A percentile compares a stretch with the other conserved stretches of the same genome.
Evolutionary conservation across 495 filamentous ascomycete species (phyloP).

Genomic region (Apiosordaria backusii): DNA sequence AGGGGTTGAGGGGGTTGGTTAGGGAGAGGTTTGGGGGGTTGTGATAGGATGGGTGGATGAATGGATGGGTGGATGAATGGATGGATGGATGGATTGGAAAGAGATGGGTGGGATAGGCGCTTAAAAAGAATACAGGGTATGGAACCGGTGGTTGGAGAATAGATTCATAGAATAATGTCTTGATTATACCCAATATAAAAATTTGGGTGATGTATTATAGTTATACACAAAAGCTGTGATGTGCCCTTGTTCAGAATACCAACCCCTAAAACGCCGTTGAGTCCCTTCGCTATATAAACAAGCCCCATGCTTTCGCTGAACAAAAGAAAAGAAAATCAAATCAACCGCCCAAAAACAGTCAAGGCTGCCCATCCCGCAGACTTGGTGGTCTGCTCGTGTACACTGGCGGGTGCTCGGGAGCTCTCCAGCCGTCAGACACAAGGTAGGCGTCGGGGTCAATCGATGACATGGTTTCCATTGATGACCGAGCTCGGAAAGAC

Average conservation of each 20-base stretch:
- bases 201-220: neutral
- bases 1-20: slow-evolving; percentile 61
- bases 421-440: slow-evolving; percentile 12
- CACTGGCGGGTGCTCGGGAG: slow-evolving; percentile 6
- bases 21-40: slow-evolving; percentile 55
- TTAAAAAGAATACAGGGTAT: too few relatives aligned
- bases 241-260: neutral
- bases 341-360: neutral
- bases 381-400: slow-evolving; percentile 14
- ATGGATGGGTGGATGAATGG: too few relatives aligned
- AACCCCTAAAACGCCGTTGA: neutral
- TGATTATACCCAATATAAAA: neutral
- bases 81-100: too few relatives aligned
- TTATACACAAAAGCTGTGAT: neutral
- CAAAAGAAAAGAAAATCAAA: neutral
- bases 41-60: too few relatives aligned
- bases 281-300: neutral
- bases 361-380: slow-evolving; percentile 5
- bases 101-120: too few relatives aligned
- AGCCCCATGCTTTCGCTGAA: neutral
- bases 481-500: neutral
- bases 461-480: slow-evolving; percentile 8
- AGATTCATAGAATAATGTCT: neutral
- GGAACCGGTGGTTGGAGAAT: too few relatives aligned
- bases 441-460: slow-evolving; percentile 10